These are phyloP conservation scores for Fusarium camptoceras DNA, from an alignment of 2,329 filamentous ascomycete genomes.

Conservation along the genomic window DNA sequence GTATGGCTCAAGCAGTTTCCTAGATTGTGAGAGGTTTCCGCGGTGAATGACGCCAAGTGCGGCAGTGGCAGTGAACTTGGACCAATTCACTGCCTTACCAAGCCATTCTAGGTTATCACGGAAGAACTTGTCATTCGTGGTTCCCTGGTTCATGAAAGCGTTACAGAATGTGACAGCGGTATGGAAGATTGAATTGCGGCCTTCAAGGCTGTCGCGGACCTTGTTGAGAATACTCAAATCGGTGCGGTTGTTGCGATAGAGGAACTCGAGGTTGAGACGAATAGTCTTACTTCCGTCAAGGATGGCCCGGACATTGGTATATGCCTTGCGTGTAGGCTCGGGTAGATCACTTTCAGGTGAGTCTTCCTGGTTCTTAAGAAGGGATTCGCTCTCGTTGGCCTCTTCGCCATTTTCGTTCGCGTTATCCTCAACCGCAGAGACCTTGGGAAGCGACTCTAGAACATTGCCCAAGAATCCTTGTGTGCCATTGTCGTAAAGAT, in stretches of 20 bases:
- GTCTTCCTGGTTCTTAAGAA: conserved; percentile 63
- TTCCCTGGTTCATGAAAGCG: conserved; percentile 99
- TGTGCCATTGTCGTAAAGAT: conserved; percentile 97
- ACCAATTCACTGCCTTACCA: conserved; percentile 99
- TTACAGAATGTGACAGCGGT: conserved; percentile 97
- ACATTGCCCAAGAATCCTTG: conserved; percentile 96
- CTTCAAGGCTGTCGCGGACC: conserved; percentile 93
- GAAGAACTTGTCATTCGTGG: conserved; percentile 98
- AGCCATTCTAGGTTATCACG: conserved; percentile 97
- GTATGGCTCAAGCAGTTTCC: conserved; percentile 94
- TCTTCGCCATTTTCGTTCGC: conserved; percentile 58
- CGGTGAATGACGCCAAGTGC: conserved; percentile 96
- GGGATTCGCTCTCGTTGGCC: conserved; percentile 60
- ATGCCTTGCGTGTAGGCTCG: conserved; percentile 67
- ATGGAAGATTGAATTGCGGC: conserved; percentile 98
- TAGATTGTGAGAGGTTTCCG: conserved; percentile 91
- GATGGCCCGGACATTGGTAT: conserved; percentile 73
- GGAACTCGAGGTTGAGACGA: conserved; percentile 93
- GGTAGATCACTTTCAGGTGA: conserved; percentile 66
- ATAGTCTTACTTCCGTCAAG: conserved; percentile 94
- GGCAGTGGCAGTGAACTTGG: conserved; percentile 97
- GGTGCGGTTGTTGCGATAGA: conserved; percentile 94
- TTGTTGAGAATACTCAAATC: conserved; percentile 95
- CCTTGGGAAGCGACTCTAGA: conserved; percentile 75
- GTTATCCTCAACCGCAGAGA: not conserved